Evolutionary conservation across 1,284 basidiomycete genomes (phyloP).

Genomic region (Rhizopogon hawkerae): DNA sequence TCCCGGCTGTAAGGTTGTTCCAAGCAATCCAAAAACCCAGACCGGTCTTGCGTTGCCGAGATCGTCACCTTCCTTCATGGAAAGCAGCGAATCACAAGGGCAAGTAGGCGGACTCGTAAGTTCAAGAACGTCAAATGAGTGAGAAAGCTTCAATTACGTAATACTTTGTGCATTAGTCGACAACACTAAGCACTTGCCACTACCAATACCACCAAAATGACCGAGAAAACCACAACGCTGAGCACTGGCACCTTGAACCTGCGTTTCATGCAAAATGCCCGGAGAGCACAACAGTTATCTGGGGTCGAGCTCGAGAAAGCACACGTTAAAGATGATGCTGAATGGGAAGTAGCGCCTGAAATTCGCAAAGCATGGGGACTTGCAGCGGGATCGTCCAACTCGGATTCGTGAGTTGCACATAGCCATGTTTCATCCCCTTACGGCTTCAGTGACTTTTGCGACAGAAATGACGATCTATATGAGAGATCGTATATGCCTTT

Average conservation of each 20-base stretch:
- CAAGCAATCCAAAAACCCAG: too few relatives aligned
- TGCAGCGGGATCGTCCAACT: constrained; percentile 14
- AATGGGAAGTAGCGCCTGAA: constrained; percentile 58
- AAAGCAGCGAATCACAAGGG: too few relatives aligned
- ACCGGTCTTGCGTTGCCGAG: too few relatives aligned
- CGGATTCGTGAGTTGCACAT: constrained; percentile 19
- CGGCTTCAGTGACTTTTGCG: constrained; percentile 9
- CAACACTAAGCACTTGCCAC: too few relatives aligned
- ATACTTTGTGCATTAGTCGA: neutral
- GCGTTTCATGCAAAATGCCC: constrained; percentile 71
- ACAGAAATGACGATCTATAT: constrained; percentile 35
- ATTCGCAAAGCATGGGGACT: constrained; percentile 52
- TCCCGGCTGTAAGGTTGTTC: too few relatives aligned
- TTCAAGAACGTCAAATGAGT: too few relatives aligned
- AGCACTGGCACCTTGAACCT: constrained; percentile 62
- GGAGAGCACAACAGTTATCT: constrained; percentile 44
- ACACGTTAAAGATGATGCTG: constrained; percentile 55
- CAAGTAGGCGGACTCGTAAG: too few relatives aligned
- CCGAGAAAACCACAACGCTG: constrained; percentile 39
- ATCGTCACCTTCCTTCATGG: too few relatives aligned
- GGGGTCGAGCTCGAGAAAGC: constrained; percentile 46
- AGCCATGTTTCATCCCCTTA: constrained; percentile 10
- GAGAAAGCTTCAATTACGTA: neutral
- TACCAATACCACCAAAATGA: constrained; percentile 30
- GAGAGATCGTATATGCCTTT: constrained; percentile 69